Evolutionary conservation across 73 alveolate species (phyloP).

Genomic region (Blepharisma japonicum): DNA sequence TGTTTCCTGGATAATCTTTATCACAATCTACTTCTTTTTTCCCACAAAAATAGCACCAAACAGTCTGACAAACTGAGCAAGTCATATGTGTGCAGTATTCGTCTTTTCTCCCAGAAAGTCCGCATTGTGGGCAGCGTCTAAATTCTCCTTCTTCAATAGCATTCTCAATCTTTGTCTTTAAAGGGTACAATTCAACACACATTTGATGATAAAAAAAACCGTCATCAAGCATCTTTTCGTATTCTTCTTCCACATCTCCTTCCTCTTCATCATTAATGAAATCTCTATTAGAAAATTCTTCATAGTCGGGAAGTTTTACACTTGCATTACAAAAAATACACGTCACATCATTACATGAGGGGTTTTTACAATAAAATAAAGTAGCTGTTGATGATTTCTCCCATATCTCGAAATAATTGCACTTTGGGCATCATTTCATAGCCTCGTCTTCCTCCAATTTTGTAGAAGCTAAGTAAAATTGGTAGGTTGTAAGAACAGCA

Average conservation of each 20-base stretch:
- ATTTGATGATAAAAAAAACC: conserved; percentile 23
- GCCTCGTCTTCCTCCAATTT: neutral
- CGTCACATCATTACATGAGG: conserved; percentile 5
- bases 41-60: conserved; percentile 55
- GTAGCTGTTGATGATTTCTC: conserved; percentile 3
- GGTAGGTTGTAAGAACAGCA: neutral
- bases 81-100: conserved; percentile 50
- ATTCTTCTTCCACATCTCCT: neutral
- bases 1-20: conserved; percentile 1
- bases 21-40: conserved; percentile 6
- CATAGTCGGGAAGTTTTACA: neutral
- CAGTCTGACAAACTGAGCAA: conserved; percentile 44
- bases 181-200: conserved; percentile 28
- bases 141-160: conserved; percentile 33
- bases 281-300: neutral
- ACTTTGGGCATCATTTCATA: conserved; percentile 29
- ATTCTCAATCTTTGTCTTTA: conserved; percentile 14
- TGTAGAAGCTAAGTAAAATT: neutral
- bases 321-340: conserved; percentile 30
- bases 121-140: conserved; percentile 44
- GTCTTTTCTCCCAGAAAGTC: conserved; percentile 43
- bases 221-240: neutral
- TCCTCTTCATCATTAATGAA: conserved; percentile 23
- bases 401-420: conserved; percentile 45
- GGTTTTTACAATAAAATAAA: conserved; percentile 32